Evolutionary conservation across 352 stramenopile genomes (phyloP).

Genomic region (Globisporangium takayamanum): DNA sequence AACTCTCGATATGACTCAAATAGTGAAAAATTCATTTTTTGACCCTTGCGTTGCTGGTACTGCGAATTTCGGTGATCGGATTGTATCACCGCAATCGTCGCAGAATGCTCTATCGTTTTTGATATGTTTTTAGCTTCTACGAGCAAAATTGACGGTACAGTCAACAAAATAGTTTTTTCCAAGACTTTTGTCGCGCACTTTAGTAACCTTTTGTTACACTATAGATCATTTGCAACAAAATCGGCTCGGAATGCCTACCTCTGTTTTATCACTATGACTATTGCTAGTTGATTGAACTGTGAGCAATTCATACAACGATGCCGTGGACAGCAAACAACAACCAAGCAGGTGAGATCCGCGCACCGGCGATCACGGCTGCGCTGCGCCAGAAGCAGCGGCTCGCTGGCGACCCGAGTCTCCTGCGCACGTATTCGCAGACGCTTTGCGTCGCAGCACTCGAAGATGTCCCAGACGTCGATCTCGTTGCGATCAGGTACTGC

Average conservation of each 20-base stretch:
- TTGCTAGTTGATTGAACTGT: neutral
- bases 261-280: neutral
- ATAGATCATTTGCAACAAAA: too few species aligned
- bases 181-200: too few species aligned
- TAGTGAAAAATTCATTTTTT: too few species aligned
- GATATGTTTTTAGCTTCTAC: too few species aligned
- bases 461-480: constrained; percentile 16
- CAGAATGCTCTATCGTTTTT: too few species aligned
- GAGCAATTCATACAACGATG: constrained; percentile 25
- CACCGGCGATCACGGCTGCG: constrained; percentile 55
- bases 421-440: constrained; percentile 24
- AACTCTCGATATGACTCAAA: too few species aligned
- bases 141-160: too few species aligned
- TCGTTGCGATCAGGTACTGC: constrained; percentile 32
- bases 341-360: constrained; percentile 68
- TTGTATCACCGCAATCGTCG: too few species aligned
- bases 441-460: constrained; percentile 44
- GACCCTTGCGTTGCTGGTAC: too few species aligned
- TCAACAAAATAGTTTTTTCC: too few species aligned
- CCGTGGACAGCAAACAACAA: constrained; percentile 86
- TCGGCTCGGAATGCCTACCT: neutral
- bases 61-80: too few species aligned
- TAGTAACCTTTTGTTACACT: too few species aligned
- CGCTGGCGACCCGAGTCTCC: constrained; percentile 6
- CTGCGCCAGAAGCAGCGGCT: constrained; percentile 41